These are phyloP conservation scores for Hericium erinaceus DNA, from an alignment of 768 basidiomycete species.

Conservation along the genomic window DNA sequence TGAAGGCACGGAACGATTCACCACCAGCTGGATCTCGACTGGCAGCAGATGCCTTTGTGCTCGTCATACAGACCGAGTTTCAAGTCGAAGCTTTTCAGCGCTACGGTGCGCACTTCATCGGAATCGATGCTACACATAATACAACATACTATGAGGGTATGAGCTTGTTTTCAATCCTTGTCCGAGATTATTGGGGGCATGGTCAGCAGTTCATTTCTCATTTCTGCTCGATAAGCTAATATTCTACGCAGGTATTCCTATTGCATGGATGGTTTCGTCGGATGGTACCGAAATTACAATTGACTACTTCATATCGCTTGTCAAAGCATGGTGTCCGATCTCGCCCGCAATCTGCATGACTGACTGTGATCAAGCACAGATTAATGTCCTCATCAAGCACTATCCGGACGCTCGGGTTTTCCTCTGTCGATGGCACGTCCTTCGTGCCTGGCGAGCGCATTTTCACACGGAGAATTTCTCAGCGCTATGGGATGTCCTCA, in stretches of 20 bases:
- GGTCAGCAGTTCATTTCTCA: not conserved
- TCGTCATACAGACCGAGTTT: not conserved
- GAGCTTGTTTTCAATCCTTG: not conserved
- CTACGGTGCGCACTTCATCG: not conserved
- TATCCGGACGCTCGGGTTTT: not conserved
- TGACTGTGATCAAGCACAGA: not conserved
- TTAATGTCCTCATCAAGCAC: not conserved
- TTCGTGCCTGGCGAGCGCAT: not conserved
- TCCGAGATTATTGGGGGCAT: slow-evolving; percentile 1
- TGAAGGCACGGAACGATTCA: not conserved
- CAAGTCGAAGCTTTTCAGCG: not conserved
- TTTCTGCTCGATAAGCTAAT: not conserved
- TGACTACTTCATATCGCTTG: not conserved
- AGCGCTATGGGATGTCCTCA: not conserved
- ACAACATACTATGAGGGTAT: not conserved
- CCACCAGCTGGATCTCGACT: not conserved
- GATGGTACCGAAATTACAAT: not conserved
- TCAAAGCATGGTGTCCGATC: not conserved
- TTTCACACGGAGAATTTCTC: not conserved
- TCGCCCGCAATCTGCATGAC: not conserved
- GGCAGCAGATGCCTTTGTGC: not conserved
- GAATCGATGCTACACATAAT: not conserved
- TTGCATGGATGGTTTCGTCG: not conserved
- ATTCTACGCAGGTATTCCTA: not conserved
- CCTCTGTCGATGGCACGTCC: slow-evolving; percentile 3